Conservation (phyloP, 78 protist species). For the Speleostelium caveatum region DNA sequence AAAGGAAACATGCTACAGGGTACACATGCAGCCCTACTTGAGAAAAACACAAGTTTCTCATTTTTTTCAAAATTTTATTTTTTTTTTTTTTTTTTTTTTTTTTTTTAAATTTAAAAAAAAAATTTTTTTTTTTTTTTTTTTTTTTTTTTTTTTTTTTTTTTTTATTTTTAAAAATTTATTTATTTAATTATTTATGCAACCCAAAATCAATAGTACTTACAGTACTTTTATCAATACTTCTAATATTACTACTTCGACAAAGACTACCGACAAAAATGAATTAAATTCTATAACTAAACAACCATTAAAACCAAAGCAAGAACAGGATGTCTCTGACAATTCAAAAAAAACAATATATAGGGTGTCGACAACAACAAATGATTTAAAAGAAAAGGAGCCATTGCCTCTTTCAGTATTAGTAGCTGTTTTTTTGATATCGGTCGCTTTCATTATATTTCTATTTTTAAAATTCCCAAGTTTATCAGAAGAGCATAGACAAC, state of each 20-base stretch:
- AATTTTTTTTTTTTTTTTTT: too few relatives aligned
- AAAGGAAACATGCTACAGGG: too few relatives aligned
- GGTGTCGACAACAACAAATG: background rate
- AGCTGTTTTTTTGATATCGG: slow-evolving; percentile 15
- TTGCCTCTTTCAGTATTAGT: slow-evolving; percentile 36
- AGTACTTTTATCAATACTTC: background rate
- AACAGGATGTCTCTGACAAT: background rate
- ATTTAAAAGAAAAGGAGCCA: slow-evolving; percentile 19
- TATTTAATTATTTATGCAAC: too few relatives aligned
- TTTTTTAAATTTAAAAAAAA: too few relatives aligned
- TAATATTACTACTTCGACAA: background rate
- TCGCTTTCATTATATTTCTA: slow-evolving; percentile 30
- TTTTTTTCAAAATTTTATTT: too few relatives aligned
- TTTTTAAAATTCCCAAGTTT: slow-evolving; percentile 61
- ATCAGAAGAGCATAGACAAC: slow-evolving; percentile 39
- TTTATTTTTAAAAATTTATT: too few relatives aligned
- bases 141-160: too few relatives aligned
- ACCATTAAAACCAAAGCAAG: background rate
- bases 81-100: too few relatives aligned
- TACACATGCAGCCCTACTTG: too few relatives aligned
- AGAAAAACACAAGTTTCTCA: too few relatives aligned
- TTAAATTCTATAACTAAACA: too few relatives aligned
- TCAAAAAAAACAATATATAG: background rate
- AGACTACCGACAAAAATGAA: too few relatives aligned
- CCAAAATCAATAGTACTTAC: background rate